These are phyloP conservation scores for Pleurozium schreberi DNA, from an alignment of 225 moss, liverwort and hornwort species.

Conservation along the genomic window DNA sequence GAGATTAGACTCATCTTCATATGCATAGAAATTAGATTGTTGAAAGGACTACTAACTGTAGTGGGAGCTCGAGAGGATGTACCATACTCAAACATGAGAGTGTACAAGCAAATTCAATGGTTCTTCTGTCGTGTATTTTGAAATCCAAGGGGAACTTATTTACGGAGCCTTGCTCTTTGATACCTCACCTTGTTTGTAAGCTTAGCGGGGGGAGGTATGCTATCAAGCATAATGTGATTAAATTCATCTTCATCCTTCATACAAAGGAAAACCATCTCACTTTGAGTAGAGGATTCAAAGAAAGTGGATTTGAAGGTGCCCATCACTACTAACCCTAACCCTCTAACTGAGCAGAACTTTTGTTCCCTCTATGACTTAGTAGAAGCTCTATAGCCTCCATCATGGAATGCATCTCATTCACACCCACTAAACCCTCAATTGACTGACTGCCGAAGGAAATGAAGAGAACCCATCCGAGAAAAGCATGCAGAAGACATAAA, in stretches of 20 bases:
- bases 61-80: too few relatives aligned
- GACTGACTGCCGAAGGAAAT: not conserved
- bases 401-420: not conserved
- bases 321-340: not conserved
- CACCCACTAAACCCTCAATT: not conserved
- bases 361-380: not conserved
- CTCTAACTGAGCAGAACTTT: not conserved
- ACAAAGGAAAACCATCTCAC: too few relatives aligned
- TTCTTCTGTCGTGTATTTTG: too few relatives aligned
- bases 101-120: too few relatives aligned
- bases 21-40: too few relatives aligned
- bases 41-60: too few relatives aligned
- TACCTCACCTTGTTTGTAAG: too few relatives aligned
- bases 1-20: not conserved
- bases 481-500: not conserved
- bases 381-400: not conserved
- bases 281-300: not conserved
- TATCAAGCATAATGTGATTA: not conserved
- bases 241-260: not conserved
- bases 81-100: too few relatives aligned
- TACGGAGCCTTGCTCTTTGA: too few relatives aligned
- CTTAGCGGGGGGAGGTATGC: too few relatives aligned
- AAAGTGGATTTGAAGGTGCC: not conserved
- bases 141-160: too few relatives aligned
- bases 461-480: not conserved